A percentile compares a stretch with the other conserved stretches of the same genome.
Evolutionary conservation across 2,329 filamentous ascomycete species (phyloP).

Genomic region (Calonectria leucothoes): DNA sequence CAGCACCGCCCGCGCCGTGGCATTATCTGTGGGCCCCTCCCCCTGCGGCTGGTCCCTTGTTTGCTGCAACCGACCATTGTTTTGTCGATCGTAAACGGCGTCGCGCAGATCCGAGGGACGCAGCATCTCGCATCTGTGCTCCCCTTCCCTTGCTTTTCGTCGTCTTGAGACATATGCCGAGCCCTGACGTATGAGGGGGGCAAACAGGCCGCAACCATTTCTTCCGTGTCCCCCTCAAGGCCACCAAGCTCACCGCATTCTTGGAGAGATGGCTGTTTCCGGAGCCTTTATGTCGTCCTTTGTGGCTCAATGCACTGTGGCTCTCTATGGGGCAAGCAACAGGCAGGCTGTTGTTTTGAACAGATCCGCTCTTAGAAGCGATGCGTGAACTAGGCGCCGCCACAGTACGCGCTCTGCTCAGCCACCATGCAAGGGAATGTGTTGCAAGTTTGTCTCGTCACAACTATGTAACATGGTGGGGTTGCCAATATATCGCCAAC

Average conservation of each 20-base stretch:
- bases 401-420: background rate
- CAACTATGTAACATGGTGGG: background rate
- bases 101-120: conserved; percentile 30
- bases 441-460: background rate
- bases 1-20: background rate
- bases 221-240: conserved; percentile 4
- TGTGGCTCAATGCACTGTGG: background rate
- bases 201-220: background rate
- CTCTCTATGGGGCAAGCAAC: background rate
- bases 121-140: conserved; percentile 29
- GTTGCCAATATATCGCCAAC: background rate
- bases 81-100: conserved; percentile 18
- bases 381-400: background rate
- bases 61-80: background rate
- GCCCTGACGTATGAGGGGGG: conserved; percentile 1
- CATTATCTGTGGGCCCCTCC: background rate
- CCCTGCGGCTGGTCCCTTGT: background rate
- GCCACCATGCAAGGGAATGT: background rate
- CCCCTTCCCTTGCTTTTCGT: background rate
- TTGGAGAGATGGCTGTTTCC: background rate
- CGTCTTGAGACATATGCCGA: conserved; percentile 9
- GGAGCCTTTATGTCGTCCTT: background rate
- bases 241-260: background rate
- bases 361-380: background rate
- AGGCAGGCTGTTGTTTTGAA: background rate